Percentiles rank a stretch among this genome's conserved stretches.
These are phyloP conservation scores for Hibiscus tridactylites DNA, from an alignment of 345 rosid genomes.

Conservation along the genomic window DNA sequence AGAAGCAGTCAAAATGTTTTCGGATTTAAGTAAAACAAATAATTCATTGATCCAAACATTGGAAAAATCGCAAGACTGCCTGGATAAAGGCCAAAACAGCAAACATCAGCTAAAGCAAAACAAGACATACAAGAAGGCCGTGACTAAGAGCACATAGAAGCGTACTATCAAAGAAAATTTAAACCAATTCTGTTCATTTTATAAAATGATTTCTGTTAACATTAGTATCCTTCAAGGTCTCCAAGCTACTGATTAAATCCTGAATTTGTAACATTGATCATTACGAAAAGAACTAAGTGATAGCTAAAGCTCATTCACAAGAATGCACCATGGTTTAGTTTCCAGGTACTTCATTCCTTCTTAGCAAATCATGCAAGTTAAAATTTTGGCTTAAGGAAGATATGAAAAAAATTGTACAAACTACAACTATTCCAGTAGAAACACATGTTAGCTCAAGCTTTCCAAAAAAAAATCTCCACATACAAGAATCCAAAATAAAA, in stretches of 20 bases:
- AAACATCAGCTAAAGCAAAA: neutral
- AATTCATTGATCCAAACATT: neutral
- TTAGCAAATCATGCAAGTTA: neutral
- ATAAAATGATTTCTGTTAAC: neutral
- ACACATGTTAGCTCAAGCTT: neutral
- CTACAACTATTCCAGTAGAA: neutral
- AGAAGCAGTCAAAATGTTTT: neutral
- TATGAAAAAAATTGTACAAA: neutral
- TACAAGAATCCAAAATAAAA: neutral
- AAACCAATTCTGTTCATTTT: neutral
- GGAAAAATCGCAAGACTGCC: neutral
- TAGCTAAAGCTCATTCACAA: slow-evolving; percentile 3
- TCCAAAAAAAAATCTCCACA: too few relatives aligned
- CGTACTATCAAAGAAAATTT: neutral
- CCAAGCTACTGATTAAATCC: slow-evolving; percentile 3
- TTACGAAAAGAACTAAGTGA: neutral
- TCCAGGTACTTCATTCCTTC: neutral
- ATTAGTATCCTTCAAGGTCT: neutral
- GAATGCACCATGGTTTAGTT: neutral
- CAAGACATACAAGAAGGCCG: neutral
- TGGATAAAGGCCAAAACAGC: neutral
- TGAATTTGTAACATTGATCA: neutral
- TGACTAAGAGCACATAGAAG: neutral
- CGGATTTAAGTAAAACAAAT: too few relatives aligned
- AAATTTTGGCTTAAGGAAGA: neutral